Evolutionary conservation across 1,284 basidiomycete genomes (phyloP), one percentile per base, ranked within the genome.

Genomic region (Melampsora americana): DNA sequence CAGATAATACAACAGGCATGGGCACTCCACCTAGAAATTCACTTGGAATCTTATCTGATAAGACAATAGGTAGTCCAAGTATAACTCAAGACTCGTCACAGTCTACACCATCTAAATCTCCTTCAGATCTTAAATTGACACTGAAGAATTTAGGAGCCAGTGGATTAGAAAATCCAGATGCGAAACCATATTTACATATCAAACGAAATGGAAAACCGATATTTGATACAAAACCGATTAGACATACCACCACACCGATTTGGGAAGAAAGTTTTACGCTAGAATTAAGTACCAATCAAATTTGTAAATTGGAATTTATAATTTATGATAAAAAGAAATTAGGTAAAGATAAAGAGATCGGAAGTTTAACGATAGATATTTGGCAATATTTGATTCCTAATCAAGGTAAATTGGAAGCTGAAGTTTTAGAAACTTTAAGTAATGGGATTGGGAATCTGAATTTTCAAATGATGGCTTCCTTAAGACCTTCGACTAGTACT

Each of bases 171-270:
- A 74, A 61, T 48, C 12, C 65, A 16, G 72, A 65, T 16, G 35
- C 46, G 16, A 74, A 74, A 53, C 59, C 53, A 11, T 74, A 74
- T 61, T 50, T 74, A 6, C 50, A 66, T 28, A 39, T 74, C 14
- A 66, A 32, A 32, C 14, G 53, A 62, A 74, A 74, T 39, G 72
- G 23, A 9, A 74, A 74, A 42, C 18, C 53, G 18, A 50, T 74
- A 2, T 48, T 56, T 42, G 72, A 74, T 42, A 74, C 72, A n/a
- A 74, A 74, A 53, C 32, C 65, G 7, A 67, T 66, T 26, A 28
- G 72, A n/a, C 50, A 66, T n/a, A 59, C 50, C 0, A 46, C 16
- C 35, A 44, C 64, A 18, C 66, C 66, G 2, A 30, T 12, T 2
- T 68, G 66, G 66, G 42, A 68, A 20, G 66, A 68, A 56, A 44